Conservation (phyloP, 192 early-diverging fungal species). For the Chytriomyces hyalinus region DNA sequence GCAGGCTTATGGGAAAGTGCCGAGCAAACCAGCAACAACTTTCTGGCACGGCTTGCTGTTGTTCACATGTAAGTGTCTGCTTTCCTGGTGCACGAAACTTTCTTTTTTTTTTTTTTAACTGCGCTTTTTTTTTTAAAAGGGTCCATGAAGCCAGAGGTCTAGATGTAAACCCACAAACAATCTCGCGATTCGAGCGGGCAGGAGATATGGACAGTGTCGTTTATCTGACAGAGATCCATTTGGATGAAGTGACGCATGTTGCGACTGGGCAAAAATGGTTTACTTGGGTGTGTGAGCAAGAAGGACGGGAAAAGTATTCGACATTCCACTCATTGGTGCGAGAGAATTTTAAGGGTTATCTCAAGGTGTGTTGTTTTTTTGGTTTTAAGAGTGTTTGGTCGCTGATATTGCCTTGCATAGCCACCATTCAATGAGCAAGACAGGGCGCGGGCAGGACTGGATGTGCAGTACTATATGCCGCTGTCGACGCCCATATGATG, state of each 20-base stretch:
- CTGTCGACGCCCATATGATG: slow-evolving; percentile 4
- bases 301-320: slow-evolving; percentile 44
- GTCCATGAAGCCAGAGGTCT: slow-evolving; percentile 73
- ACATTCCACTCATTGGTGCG: slow-evolving; percentile 52
- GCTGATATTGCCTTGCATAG: neutral
- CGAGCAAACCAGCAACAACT: slow-evolving; percentile 53
- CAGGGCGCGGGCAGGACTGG: slow-evolving; percentile 62
- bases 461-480: slow-evolving; percentile 53
- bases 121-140: slow-evolving; percentile 21
- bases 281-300: slow-evolving; percentile 47
- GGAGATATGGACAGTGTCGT: slow-evolving; percentile 60
- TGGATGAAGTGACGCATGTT: slow-evolving; percentile 56
- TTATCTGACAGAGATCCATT: slow-evolving; percentile 61
- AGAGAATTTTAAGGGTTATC: slow-evolving; percentile 55
- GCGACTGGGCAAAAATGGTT: slow-evolving; percentile 65
- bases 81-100: neutral
- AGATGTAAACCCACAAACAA: slow-evolving; percentile 72
- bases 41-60: slow-evolving; percentile 61
- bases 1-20: slow-evolving; percentile 72
- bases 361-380: slow-evolving; percentile 45
- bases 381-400: neutral
- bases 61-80: slow-evolving; percentile 57
- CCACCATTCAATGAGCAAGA: slow-evolving; percentile 73
- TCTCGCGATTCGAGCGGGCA: slow-evolving; percentile 60
- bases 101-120: neutral